Base-by-base conservation (phyloP, 1,284 basidiomycete genomes). In the Malassezia psittaci region DNA sequence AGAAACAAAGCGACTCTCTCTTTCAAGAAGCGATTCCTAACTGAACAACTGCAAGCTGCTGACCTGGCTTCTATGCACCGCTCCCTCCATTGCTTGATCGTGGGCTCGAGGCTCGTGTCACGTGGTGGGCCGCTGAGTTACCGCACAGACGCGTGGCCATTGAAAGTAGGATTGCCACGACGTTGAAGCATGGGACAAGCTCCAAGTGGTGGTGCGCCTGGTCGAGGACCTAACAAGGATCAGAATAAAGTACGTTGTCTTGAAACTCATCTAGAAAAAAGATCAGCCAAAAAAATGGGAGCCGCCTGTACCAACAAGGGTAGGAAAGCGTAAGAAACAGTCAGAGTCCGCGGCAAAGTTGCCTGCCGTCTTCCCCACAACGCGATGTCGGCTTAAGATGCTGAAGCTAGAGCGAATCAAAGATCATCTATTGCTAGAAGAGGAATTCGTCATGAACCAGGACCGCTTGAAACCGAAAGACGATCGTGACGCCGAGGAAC, bases 361-460 rank as follows among this genome's bases (percentile, higher is more conserved):
- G 5, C 93, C 94, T 19, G 80, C 90, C 15, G 88, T 99, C 19
- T 90, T 83, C 76, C 93, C 93, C 13, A 94, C 88, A 41, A 96
- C 91, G 34, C 85, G 94, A 54, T 99, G 93, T 79, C 85, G 90
- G 62, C 82, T 99, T 57, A 90, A 91, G 76, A 82, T 98, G 65
- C 83, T 98, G 64, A 98, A 98, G 82, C 83, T 88, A 80, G 81
- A 99, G 76, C 85, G 94, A 59, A 96, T 96, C 78, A 96, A 99
- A 78, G 94, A 99, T 75, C 96, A 96, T 76, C 79, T 99, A 50
- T 80, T 98, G 46, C 81, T 99, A 65, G 94, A 98, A 79, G 93
- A 96, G 76, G 93, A 96, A 76, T 96, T 96, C 73, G 86, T 98
- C 57, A 83, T 85, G 77, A 98, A 96, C 74, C 93, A 96, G 76